Percentiles rank a stretch among this genome's conserved stretches.
phyloP scores from a whole-genome alignment of 2,329 filamentous ascomycete genomes.

The Chaetomiaceae sp. region DNA sequence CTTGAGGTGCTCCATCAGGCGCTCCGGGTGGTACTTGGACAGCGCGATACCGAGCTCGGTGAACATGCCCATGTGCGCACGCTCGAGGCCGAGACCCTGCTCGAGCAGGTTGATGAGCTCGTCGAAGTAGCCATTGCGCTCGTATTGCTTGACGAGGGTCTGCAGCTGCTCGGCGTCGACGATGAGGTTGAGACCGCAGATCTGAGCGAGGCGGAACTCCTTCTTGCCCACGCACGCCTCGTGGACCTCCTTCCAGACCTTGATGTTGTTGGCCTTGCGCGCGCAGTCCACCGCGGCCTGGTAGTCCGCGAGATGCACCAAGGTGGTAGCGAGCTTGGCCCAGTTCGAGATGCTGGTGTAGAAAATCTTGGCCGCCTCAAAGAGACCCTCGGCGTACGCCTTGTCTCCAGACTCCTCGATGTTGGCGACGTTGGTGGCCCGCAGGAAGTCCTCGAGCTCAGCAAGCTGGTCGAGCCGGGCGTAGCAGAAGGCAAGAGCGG shows the following conservation, averaged over 20 bases:
- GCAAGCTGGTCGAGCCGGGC: conserved; percentile 85
- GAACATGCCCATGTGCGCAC: conserved; percentile 95
- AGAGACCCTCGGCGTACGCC: conserved; percentile 88
- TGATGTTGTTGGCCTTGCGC: conserved; percentile 97
- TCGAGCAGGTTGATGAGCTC: conserved; percentile 93
- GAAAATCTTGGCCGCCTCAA: conserved; percentile 98
- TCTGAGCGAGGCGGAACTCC: conserved; percentile 97
- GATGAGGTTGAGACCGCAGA: conserved; percentile 96
- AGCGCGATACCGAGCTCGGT: conserved; percentile 87
- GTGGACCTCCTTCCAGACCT: conserved; percentile 99
- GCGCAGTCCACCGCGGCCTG: conserved; percentile 96
- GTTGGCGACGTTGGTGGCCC: conserved; percentile 88
- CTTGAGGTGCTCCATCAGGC: conserved; percentile 97
- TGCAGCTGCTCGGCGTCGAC: conserved; percentile 94
- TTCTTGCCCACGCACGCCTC: conserved; percentile 95
- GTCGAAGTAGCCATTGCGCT: conserved; percentile 95
- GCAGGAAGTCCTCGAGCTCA: conserved; percentile 94
- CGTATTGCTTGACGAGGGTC: conserved; percentile 92
- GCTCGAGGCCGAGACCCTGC: conserved; percentile 87
- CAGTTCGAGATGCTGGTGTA: conserved; percentile 98
- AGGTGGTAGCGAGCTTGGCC: conserved; percentile 95
- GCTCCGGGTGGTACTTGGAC: conserved; percentile 90
- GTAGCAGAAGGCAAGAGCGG: conserved; percentile 86
- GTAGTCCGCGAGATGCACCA: conserved; percentile 96
- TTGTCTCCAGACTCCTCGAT: conserved; percentile 97